Conservation (phyloP, 345 rosid species). For the Gossypium ekmanianum region DNA sequence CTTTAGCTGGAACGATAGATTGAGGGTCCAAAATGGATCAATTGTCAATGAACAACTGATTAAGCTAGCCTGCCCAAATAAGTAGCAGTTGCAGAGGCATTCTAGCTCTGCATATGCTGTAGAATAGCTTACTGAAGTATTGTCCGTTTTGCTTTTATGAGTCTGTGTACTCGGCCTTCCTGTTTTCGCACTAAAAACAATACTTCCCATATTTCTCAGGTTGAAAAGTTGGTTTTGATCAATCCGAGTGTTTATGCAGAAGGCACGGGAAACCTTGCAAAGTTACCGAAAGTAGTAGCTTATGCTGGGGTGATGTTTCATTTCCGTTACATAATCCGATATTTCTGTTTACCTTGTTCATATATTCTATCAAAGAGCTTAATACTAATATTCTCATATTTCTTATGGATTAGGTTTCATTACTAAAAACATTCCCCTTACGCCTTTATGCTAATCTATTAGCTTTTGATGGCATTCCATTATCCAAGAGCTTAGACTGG, state of each 20-base stretch:
- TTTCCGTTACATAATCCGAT: not conserved
- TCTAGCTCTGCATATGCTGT: not conserved
- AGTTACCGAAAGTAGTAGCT: slow-evolving; percentile 56
- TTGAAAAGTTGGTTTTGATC: slow-evolving; percentile 68
- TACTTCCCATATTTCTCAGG: slow-evolving; percentile 30
- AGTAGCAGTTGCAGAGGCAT: not conserved
- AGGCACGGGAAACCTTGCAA: slow-evolving; percentile 68
- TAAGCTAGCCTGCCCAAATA: not conserved
- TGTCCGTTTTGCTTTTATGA: not conserved
- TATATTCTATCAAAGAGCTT: not conserved
- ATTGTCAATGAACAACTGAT: not conserved
- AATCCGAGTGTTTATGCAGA: slow-evolving; percentile 76
- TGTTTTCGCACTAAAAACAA: not conserved
- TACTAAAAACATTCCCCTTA: slow-evolving; percentile 59
- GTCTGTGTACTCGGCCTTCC: not conserved
- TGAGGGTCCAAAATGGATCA: not conserved
- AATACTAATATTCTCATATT: slow-evolving; percentile 5
- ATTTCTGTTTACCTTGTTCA: not conserved
- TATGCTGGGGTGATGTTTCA: slow-evolving; percentile 67
- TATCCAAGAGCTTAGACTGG: slow-evolving; percentile 61
- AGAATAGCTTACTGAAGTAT: not conserved
- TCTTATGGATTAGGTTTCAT: slow-evolving; percentile 48
- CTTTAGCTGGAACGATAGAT: not conserved
- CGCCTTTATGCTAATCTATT: slow-evolving; percentile 61
- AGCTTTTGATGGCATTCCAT: slow-evolving; percentile 54